phyloP scores from a whole-genome alignment of 1,139 yeast species.

The Candida tetrigidarum region DNA sequence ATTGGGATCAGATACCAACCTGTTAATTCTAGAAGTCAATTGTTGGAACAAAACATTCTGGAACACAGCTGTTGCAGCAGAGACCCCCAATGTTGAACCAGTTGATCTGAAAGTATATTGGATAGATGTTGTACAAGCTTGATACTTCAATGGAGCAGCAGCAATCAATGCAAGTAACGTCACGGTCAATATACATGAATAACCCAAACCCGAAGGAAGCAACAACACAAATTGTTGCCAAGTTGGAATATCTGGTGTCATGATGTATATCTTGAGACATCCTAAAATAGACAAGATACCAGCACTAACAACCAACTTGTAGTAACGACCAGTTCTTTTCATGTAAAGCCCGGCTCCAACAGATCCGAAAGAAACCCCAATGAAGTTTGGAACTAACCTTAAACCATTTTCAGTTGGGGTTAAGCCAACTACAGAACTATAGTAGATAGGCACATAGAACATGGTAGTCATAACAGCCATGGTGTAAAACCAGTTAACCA shows the following conservation, averaged over 20 bases:
- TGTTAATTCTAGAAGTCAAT: slow-evolving; percentile 25
- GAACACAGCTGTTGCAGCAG: slow-evolving; percentile 70
- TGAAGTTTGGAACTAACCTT: slow-evolving; percentile 65
- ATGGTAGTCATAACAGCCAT: slow-evolving; percentile 58
- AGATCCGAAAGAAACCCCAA: slow-evolving; percentile 73
- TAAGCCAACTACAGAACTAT: slow-evolving; percentile 58
- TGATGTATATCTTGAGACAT: slow-evolving; percentile 35
- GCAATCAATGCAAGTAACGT: slow-evolving; percentile 71
- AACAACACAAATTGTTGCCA: slow-evolving; percentile 37
- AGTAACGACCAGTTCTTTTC: slow-evolving; percentile 71
- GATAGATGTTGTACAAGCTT: slow-evolving; percentile 76
- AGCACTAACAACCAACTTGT: slow-evolving; percentile 47
- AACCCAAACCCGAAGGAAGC: slow-evolving; percentile 59
- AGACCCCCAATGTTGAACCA: slow-evolving; percentile 74
- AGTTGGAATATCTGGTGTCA: slow-evolving; percentile 47
- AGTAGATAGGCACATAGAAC: slow-evolving; percentile 69
- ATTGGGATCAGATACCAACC: slow-evolving; percentile 29
- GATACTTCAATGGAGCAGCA: slow-evolving; percentile 60
- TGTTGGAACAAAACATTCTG: slow-evolving; percentile 35
- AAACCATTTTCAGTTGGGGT: slow-evolving; percentile 64
- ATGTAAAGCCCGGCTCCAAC: slow-evolving; percentile 71
- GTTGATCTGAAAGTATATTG: slow-evolving; percentile 77
- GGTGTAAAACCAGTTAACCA: slow-evolving; percentile 68
- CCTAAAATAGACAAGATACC: slow-evolving; percentile 55
- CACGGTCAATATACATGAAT: slow-evolving; percentile 64